Evolutionary conservation across 1,284 basidiomycete genomes (phyloP).

Genomic region (Fomitopsis pinicola): DNA sequence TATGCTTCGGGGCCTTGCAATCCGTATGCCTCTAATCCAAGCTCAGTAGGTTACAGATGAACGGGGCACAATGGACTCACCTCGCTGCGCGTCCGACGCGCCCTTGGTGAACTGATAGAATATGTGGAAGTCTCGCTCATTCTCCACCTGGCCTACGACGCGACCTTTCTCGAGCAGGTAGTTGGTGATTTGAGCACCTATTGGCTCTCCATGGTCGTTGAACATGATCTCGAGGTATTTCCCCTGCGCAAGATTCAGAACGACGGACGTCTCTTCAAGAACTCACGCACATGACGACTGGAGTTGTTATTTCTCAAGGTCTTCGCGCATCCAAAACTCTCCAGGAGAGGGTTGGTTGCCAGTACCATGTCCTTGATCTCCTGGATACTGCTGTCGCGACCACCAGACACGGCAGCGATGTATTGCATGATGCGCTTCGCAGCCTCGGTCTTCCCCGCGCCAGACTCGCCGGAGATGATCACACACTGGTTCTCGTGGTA

Average conservation of each 20-base stretch:
- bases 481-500: slow-evolving; percentile 99
- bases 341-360: slow-evolving; percentile 95
- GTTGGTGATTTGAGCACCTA: slow-evolving; percentile 98
- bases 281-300: slow-evolving; percentile 83
- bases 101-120: slow-evolving; percentile 99
- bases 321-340: slow-evolving; percentile 99
- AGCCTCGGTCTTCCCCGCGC: slow-evolving; percentile 96
- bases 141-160: slow-evolving; percentile 94
- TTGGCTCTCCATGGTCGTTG: slow-evolving; percentile 87
- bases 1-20: slow-evolving; percentile 98
- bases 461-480: slow-evolving; percentile 98
- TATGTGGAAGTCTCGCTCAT: slow-evolving; percentile 98
- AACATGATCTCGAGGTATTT: slow-evolving; percentile 99
- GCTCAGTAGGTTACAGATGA: slow-evolving; percentile 8
- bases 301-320: slow-evolving; percentile 99
- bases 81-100: slow-evolving; percentile 84
- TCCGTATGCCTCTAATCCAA: slow-evolving; percentile 81
- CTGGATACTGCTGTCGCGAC: slow-evolving; percentile 82
- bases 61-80: slow-evolving; percentile 35
- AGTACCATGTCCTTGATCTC: slow-evolving; percentile 99
- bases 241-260: slow-evolving; percentile 51
- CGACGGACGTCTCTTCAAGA: slow-evolving; percentile 1
- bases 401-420: slow-evolving; percentile 94
- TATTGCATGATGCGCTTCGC: slow-evolving; percentile 99
- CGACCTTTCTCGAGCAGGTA: slow-evolving; percentile 97